These are phyloP conservation scores for Colletotrichum paranaense DNA, from an alignment of 2,329 filamentous ascomycete species.

Conservation along the genomic window DNA sequence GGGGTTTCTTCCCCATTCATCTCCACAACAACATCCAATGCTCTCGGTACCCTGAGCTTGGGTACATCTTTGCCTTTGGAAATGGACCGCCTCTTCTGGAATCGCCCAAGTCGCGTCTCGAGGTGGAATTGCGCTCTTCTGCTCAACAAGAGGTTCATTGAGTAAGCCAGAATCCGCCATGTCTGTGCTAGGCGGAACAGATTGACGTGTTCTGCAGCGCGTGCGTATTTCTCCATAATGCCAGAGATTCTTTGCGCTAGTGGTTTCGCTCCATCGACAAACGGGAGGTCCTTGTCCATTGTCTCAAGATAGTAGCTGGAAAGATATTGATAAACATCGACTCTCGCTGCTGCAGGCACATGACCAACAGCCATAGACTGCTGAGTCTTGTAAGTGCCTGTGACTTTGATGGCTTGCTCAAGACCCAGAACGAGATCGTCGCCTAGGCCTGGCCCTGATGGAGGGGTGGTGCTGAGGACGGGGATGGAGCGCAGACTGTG, in stretches of 20 bases:
- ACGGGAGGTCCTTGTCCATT: conserved; percentile 61
- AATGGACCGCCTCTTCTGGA: conserved; percentile 43
- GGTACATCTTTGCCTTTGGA: conserved; percentile 43
- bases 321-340: conserved; percentile 66
- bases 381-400: conserved; percentile 67
- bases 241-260: conserved; percentile 59
- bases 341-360: conserved; percentile 63
- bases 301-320: conserved; percentile 67
- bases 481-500: conserved; percentile 46
- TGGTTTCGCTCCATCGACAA: conserved; percentile 46
- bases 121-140: conserved; percentile 69
- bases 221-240: conserved; percentile 68
- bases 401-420: conserved; percentile 68
- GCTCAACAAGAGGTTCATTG: conserved; percentile 63
- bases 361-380: conserved; percentile 73
- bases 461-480: conserved; percentile 65
- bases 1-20: conserved; percentile 52
- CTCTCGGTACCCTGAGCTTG: conserved; percentile 42
- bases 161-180: conserved; percentile 71
- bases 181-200: conserved; percentile 72
- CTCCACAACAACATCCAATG: conserved; percentile 38
- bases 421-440: conserved; percentile 62
- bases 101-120: conserved; percentile 56
- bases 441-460: conserved; percentile 53
- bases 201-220: conserved; percentile 65